phyloP scores from a whole-genome alignment of 495 filamentous ascomycete genomes.

The Oidiodendron maius region DNA sequence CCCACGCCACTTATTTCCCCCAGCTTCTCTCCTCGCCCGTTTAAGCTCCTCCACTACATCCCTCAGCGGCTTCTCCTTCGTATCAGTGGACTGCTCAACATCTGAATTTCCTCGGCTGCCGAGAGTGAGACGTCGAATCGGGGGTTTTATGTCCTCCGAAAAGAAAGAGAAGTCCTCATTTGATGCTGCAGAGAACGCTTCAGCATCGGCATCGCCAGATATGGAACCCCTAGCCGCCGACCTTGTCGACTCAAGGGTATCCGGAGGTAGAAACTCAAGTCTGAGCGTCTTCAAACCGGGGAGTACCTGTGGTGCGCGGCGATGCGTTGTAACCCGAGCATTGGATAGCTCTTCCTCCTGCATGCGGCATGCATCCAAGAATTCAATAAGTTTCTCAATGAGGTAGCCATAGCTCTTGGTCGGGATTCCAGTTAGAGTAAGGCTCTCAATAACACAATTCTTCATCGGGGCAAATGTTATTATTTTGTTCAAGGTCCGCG shows the following conservation, averaged over 20 bases:
- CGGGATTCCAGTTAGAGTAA: constrained; percentile 18
- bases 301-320: constrained; percentile 10
- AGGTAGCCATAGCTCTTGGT: constrained; percentile 5
- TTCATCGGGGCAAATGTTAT: constrained; percentile 2
- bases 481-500: background rate
- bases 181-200: constrained; percentile 4
- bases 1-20: constrained; percentile 11
- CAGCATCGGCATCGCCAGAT: constrained; percentile 16
- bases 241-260: background rate
- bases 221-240: background rate
- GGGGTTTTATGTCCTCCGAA: background rate
- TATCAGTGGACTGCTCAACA: background rate
- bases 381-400: constrained; percentile 4
- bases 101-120: no score
- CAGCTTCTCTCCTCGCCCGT: background rate
- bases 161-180: constrained; percentile 22
- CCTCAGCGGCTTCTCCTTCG: background rate
- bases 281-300: constrained; percentile 10
- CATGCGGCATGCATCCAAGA: constrained; percentile 4
- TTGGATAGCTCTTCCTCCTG: constrained; percentile 11
- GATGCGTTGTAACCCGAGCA: background rate
- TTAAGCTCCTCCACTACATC: constrained; percentile 10
- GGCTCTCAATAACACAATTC: constrained; percentile 8
- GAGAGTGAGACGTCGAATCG: no score
- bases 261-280: constrained; percentile 11